Evolutionary conservation across 768 basidiomycete species (phyloP), one percentile per base, ranked within the genome.

Genomic region (Galerina marginata): DNA sequence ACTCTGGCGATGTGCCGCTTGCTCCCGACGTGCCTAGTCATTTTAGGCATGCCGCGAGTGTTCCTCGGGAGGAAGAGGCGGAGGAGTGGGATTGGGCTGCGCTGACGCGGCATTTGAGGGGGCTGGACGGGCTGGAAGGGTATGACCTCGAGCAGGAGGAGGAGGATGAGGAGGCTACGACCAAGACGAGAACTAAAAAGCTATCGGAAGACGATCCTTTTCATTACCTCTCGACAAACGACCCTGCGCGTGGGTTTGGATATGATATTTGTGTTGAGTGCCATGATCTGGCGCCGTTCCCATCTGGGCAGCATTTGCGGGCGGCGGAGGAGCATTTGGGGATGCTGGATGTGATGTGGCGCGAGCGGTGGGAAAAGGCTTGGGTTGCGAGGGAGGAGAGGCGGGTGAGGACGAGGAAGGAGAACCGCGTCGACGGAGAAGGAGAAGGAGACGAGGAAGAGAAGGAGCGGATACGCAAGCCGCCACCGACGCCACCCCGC

Each of bases 261-360:
- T 95, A 88, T 69, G 89, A 94, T 68, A 85, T 96, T 44, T 95
- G 93, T 71, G 84, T 96, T 61, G 93, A 96, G 75, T 93, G 92
- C 69, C 90, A 92, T 68, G 92, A 95, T 64, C 77, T 85, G 37
- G 91, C 92, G 2, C 86, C 88, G 12, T 89, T 91, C 72, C 91
- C 93, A 0, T 80, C 81, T n/a, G 58, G 80, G 0, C 79, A 83
- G 38, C 88, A 91, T 67, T 73, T 93, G 39, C 81, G 86, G 52
- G 87, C 86, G 3, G 90, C 89, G 7, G 91, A 94, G 71, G 91
- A 93, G 60, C 90, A 93, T 65, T 68, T 95, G 9, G 74, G 73
- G 33, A 79, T 79, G 72, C 72, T 94, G 69, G 92, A 93, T 63
- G 76, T 76, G 52, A 77, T 83, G 71, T 94, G 92, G 91, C 75